Evolutionary conservation across 208 protist genomes (phyloP), one percentile per base, ranked within the genome.

Genomic region (Crithidia acanthocephali): DNA sequence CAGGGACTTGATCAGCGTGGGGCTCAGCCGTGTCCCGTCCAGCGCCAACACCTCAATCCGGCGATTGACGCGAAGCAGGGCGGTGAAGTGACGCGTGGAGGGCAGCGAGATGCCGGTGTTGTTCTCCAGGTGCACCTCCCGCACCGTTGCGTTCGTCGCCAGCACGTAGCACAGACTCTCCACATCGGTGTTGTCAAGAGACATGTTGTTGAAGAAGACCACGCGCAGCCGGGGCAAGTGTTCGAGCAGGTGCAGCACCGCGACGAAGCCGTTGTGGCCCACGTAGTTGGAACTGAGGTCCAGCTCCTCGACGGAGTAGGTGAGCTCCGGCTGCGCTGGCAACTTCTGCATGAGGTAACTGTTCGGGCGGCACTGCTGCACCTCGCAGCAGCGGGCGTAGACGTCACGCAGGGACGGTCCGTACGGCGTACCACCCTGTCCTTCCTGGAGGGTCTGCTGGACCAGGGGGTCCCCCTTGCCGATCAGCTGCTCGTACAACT

Each of bases 221-320:
- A 75, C 79, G 23, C 80, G 83, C 20, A 97, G 79, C 18, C 63
- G 62, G 8, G 88, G 88, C 10, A 97, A 80, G 68, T 94, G 84
- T 50, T 88, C 80, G 15, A 97, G 64, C 6, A 95, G 76, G 67
- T 83, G 80, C 59, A 97, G 73, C 64, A 97, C 79, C 16, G 92
- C 92, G 4, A 93, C 80, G 50, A 97, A 92, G 15, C 92, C 92
- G 53, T 80, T 90, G 67, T 84, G 90, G 35, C 92, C 92, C n/a
- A 97, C 75, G 68, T 97, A 97, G 75, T 95, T 97, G n/a, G 78
- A 80, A 44, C 75, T 94, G 20, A 97, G 73, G 70, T 97, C 92
- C 23, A 97, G 68, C 81, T 95, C 92, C 73, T 90, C 79, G 1
- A 97, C 80, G 27, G 72, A 65, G 51, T 79, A 69, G 2, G 86